phyloP scores from a whole-genome alignment of 345 rosid genomes.

The Streptanthus diversifolius region DNA sequence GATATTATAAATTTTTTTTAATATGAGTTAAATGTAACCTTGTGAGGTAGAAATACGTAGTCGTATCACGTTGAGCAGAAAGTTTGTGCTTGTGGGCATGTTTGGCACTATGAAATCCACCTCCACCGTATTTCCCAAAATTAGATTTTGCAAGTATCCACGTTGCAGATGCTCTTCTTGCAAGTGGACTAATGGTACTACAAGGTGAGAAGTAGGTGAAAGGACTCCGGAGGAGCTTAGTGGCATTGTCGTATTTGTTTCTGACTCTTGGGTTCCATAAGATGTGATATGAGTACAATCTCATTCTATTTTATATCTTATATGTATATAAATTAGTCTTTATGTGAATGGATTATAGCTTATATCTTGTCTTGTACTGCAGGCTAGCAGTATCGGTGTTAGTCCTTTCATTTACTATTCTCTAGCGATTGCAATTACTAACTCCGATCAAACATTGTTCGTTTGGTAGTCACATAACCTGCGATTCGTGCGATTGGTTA shows the following conservation, averaged over 20 bases:
- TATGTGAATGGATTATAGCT: background rate
- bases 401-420: too few species aligned
- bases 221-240: background rate
- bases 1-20: too few species aligned
- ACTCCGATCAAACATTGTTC: too few species aligned
- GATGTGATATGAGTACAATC: background rate
- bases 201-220: background rate
- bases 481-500: too few species aligned
- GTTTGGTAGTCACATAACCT: too few species aligned
- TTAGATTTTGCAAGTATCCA: background rate
- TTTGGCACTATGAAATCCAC: background rate
- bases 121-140: background rate
- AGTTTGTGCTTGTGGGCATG: background rate
- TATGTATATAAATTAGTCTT: background rate
- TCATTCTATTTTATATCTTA: too few species aligned
- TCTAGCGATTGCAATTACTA: too few species aligned
- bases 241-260: background rate
- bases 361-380: too few species aligned
- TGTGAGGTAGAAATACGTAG: background rate
- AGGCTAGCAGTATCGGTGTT: too few species aligned
- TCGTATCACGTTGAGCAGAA: background rate
- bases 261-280: background rate
- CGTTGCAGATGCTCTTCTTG: background rate
- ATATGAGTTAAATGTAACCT: too few species aligned
- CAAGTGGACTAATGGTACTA: background rate